Conservation (phyloP, 1,284 basidiomycete species). For the Moesziomyces sp. region DNA sequence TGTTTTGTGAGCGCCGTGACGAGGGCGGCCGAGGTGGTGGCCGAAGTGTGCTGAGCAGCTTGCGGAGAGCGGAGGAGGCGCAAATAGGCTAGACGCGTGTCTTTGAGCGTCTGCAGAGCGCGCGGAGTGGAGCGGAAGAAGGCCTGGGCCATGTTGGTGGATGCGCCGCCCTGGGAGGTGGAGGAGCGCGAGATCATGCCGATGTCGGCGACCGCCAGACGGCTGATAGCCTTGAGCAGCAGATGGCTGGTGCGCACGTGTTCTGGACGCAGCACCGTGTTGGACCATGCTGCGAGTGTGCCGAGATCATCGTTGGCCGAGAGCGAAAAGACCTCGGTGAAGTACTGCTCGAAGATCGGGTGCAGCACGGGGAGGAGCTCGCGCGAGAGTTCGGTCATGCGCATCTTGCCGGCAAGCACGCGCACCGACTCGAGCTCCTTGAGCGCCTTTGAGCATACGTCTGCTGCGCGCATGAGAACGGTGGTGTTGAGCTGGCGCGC, state of each 20-base stretch:
- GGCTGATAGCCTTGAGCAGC: constrained; percentile 56
- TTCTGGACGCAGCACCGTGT: constrained; percentile 41
- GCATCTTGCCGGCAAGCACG: constrained; percentile 63
- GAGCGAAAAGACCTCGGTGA: constrained; percentile 53
- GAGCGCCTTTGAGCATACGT: constrained; percentile 56
- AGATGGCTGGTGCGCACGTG: constrained; percentile 63
- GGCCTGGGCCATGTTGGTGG: constrained; percentile 56
- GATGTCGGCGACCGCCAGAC: constrained; percentile 59
- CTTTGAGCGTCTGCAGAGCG: constrained; percentile 49
- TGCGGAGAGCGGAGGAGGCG: constrained; percentile 33
- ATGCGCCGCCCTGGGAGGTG: constrained; percentile 31
- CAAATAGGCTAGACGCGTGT: constrained; percentile 46
- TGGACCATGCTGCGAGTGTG: constrained; percentile 52
- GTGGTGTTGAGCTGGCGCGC: constrained; percentile 41
- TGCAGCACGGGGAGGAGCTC: constrained; percentile 59
- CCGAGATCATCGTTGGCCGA: constrained; percentile 23
- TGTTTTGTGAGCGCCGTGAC: constrained; percentile 61
- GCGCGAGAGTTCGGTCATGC: constrained; percentile 64
- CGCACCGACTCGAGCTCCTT: constrained; percentile 64
- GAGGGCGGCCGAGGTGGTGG: constrained; percentile 17
- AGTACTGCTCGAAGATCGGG: constrained; percentile 60
- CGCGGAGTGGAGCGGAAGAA: constrained; percentile 62
- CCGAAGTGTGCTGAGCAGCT: constrained; percentile 14
- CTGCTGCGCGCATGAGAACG: constrained; percentile 57
- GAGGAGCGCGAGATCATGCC: constrained; percentile 54